phyloP scores from a whole-genome alignment of 1,139 yeast genomes.

The Candida freyschussii region DNA sequence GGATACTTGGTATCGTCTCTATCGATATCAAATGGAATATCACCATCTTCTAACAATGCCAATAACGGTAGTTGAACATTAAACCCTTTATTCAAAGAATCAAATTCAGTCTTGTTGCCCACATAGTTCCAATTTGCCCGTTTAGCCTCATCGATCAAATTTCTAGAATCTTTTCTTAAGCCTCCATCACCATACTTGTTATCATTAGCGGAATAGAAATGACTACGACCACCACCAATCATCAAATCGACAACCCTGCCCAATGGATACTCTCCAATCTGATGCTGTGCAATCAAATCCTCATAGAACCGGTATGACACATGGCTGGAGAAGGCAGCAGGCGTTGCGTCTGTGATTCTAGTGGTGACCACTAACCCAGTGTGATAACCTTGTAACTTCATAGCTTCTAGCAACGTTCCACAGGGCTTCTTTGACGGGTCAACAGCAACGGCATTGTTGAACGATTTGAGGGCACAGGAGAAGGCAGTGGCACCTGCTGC shows the following conservation, averaged over 20 bases:
- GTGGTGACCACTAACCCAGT: conserved; percentile 90
- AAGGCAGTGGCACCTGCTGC: conserved; percentile 96
- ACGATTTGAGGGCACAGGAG: conserved; percentile 70
- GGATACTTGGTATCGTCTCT: conserved; percentile 56
- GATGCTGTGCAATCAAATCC: conserved; percentile 81
- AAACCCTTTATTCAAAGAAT: conserved; percentile 47
- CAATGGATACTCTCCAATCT: conserved; percentile 70
- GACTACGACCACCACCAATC: conserved; percentile 87
- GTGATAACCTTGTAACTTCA: conserved; percentile 66
- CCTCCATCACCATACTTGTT: conserved; percentile 43
- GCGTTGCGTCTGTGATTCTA: conserved; percentile 81
- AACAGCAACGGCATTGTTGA: conserved; percentile 84
- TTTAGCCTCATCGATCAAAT: conserved; percentile 58
- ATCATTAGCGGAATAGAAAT: conserved; percentile 47
- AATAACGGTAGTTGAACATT: conserved; percentile 66
- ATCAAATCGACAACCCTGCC: conserved; percentile 77
- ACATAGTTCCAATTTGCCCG: conserved; percentile 63
- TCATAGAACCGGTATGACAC: conserved; percentile 69
- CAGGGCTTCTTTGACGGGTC: conserved; percentile 57
- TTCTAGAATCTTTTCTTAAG: conserved; percentile 60
- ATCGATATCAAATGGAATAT: conserved; percentile 80
- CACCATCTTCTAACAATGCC: conserved; percentile 63
- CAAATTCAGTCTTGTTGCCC: conserved; percentile 52
- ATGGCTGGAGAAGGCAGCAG: conserved; percentile 82
- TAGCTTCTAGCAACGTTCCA: conserved; percentile 80